A percentile compares a stretch with the other conserved stretches of the same genome.
These are phyloP conservation scores for Epipyxis sp. DNA, from an alignment of 108 stramenopile genomes.

Conservation along the genomic window DNA sequence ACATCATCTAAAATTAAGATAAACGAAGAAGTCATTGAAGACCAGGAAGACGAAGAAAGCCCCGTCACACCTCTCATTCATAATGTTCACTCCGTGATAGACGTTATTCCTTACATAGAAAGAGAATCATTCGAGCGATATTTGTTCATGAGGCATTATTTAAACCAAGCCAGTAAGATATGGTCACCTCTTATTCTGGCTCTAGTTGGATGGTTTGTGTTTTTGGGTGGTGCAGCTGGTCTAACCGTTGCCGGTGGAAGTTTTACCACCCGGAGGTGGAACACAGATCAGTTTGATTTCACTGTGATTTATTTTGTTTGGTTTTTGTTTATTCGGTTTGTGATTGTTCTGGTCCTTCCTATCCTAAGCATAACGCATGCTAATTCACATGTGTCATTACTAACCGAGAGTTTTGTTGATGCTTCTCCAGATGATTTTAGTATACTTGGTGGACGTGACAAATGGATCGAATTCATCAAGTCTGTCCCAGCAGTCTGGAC, in stretches of 20 bases:
- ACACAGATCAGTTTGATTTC: no score
- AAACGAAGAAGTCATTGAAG: background rate
- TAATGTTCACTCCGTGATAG: background rate
- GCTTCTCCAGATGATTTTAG: background rate
- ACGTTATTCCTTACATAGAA: background rate
- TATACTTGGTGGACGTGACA: background rate
- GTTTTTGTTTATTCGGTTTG: background rate
- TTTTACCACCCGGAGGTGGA: background rate
- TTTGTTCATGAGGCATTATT: background rate
- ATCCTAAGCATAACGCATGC: background rate
- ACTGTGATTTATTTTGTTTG: background rate
- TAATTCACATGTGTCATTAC: background rate
- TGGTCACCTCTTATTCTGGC: conserved; percentile 10
- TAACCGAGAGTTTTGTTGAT: background rate
- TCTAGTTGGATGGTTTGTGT: background rate
- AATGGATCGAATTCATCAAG: background rate
- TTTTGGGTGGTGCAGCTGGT: background rate
- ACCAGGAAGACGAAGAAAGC: background rate
- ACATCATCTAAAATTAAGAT: background rate
- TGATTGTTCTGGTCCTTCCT: background rate
- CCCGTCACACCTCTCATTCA: no score
- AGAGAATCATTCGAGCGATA: conserved; percentile 1
- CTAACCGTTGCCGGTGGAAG: background rate
- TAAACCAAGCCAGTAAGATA: background rate
- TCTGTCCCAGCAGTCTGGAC: conserved; percentile 1